Conservation (phyloP, 495 filamentous ascomycete species). For the Lasiosphaeria hispida region DNA sequence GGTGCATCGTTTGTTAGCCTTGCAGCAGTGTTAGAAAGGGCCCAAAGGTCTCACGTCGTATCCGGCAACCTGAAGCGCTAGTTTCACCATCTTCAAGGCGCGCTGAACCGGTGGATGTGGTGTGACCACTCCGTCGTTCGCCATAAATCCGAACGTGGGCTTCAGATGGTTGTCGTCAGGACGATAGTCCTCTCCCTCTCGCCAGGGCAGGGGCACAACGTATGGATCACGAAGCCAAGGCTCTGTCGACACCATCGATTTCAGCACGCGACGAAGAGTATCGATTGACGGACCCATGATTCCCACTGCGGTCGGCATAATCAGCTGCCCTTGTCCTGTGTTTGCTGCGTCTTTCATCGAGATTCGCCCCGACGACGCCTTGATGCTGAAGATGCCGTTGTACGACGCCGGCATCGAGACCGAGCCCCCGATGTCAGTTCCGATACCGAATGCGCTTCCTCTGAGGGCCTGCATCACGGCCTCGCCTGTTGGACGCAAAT, state of each 20-base stretch:
- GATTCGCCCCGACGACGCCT: constrained; percentile 58
- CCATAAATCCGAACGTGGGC: constrained; percentile 10
- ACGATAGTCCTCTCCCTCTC: constrained; percentile 26
- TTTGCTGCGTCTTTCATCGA: constrained; percentile 48
- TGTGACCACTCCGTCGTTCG: constrained; percentile 6
- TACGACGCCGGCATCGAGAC: constrained; percentile 64
- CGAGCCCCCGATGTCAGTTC: constrained; percentile 67
- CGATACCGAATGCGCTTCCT: constrained; percentile 63
- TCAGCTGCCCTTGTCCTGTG: constrained; percentile 51
- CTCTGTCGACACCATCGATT: constrained; percentile 43
- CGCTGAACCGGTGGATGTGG: constrained; percentile 10
- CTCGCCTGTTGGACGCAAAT: constrained; percentile 47
- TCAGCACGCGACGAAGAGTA: constrained; percentile 54
- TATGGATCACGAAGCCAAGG: constrained; percentile 63
- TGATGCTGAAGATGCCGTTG: constrained; percentile 63
- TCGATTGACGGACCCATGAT: constrained; percentile 46
- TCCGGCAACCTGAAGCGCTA: background rate
- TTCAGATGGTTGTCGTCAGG: background rate
- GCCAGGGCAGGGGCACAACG: constrained; percentile 61
- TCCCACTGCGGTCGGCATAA: constrained; percentile 48
- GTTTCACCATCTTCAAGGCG: background rate
- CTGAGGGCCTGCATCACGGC: constrained; percentile 58
- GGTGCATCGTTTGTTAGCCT: background rate
- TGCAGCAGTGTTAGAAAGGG: too few species aligned
- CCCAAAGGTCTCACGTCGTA: background rate